Evolutionary conservation across 306 rosid genomes (phyloP).

Genomic region (Quercus suber): DNA sequence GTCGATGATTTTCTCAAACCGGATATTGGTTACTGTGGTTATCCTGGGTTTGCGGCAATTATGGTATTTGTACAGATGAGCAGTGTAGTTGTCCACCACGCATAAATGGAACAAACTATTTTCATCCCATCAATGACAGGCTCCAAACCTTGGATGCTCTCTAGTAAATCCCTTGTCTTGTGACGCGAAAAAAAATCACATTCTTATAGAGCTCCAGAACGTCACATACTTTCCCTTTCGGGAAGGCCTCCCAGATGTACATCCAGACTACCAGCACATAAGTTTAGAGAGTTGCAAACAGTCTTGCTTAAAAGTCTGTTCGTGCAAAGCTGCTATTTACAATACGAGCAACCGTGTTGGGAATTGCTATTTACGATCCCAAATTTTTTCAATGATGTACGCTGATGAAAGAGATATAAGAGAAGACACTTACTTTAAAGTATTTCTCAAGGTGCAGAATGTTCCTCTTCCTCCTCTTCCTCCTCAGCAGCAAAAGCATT

Average conservation of each 20-base stretch:
- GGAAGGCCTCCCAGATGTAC: accelerated
- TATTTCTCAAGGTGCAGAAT: background rate
- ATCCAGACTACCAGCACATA: too few species aligned
- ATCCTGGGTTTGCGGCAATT: background rate
- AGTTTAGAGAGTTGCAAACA: background rate
- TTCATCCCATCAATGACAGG: background rate
- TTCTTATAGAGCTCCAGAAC: background rate
- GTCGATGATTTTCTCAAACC: background rate
- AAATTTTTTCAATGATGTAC: background rate
- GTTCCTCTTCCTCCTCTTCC: background rate
- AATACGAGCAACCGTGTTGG: background rate
- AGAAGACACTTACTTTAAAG: too few species aligned
- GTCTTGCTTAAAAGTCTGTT: conserved; percentile 8
- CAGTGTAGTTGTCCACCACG: background rate
- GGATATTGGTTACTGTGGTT: background rate
- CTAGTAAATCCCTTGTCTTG: conserved; percentile 6
- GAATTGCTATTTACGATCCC: conserved; percentile 4
- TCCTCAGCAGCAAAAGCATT: background rate
- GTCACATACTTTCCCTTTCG: too few species aligned
- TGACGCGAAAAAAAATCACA: background rate
- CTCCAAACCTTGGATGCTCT: background rate
- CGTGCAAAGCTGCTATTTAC: background rate
- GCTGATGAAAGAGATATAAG: too few species aligned
- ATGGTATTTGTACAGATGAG: background rate
- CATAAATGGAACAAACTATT: background rate